Base-by-base conservation (phyloP, 1,139 yeast genomes). In the Saccharomyces hybrid region DNA sequence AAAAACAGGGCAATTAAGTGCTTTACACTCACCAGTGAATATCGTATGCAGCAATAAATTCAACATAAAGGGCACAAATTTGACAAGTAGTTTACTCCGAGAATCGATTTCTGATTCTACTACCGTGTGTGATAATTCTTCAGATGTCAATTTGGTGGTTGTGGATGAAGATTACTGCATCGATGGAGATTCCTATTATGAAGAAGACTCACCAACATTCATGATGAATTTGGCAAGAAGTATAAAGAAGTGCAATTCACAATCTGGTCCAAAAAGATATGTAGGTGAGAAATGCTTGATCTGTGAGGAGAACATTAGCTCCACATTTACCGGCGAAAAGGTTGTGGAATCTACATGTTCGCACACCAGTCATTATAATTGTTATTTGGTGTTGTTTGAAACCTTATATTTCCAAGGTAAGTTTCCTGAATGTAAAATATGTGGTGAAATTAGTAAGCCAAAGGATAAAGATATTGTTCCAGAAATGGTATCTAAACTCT, bases 231-330 rank as follows among this genome's bases (percentile, higher is more conserved):
- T 47, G 16, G 29, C 24, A 16, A 44, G 32, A 16, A 34, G 24
- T 3, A 47, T 44, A 42, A 48, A 48, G 21, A 31, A 48, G 14
- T 29, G 50, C 14, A 54, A 34, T n/a, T 54, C 56, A 5, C 50
- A 49, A 24, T 53, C 55, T 11, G 60, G 62, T 11, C 59, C 64
- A 16, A 63, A 66, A 58, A 60, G 61, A 46, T 66, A 57, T 53
- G 54, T 62, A 2, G 64, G 64, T 9, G 65, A 64, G 42, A 53
- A 47, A 2, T 74, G 78, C 55, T 62, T 66, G 7, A 61, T 73
- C 24, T 74, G 78, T 58, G 67, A 67, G 11, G 78, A 74, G 49
- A 58, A 62, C 3, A 60, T 73, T 42, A 62, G 65, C 6, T 60
- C 62, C 7, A 64, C 64, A 34, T 63, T 73, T 26, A 44, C 58